Base-by-base conservation (phyloP, 1,284 basidiomycete genomes). In the Xerocomus minutiporus region DNA sequence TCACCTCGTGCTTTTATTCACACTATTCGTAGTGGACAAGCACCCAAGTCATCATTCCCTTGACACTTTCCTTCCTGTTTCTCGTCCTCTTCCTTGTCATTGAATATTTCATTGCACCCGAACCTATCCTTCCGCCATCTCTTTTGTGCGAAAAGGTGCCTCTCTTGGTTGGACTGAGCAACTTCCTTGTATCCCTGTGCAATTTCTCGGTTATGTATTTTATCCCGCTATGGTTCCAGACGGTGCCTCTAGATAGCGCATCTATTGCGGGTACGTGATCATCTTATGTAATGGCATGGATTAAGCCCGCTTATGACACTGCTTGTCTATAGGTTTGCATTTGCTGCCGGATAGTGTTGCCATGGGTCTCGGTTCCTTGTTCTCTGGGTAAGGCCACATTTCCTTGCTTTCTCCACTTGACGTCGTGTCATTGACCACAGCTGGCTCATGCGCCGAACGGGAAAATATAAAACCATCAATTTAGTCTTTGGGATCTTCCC, bases 201-300 rank as follows among this genome's bases (percentile, higher is more conserved):
- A 90, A 88, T 61, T 88, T 91, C 60, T 72, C 82, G 1, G 75
- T 86, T 56, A 84, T 82, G 65, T 88, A 89, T 67, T 89, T 88
- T 68, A 83, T 83, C 62, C 91, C 91, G 2, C 83, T 89, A 66
- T 91, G 83, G 84, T 93, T 92, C 69, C 87, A 93, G 66, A 88
- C 86, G 1, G 90, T 93, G 13, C 74, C 82, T 60, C 69, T 88
- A 49, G 81, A 84, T 12, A 85, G 76, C 38, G 83, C 88, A 9
- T 82, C 82, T 6, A 76, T 71, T 12, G 80, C 81, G 13, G 81
- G 81, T 80, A 58, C n/a, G 32, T 26, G 20, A 12, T 6, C 34
- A 15, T 17, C 26, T 29, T 5, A 29, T 8, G 3, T 15, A 7
- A 17, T 9, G 8, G 11, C 9, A 26, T 4, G 26, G 4, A n/a